Base-by-base conservation (phyloP, 495 filamentous ascomycete genomes). In the Lasiosphaeria hispida region DNA sequence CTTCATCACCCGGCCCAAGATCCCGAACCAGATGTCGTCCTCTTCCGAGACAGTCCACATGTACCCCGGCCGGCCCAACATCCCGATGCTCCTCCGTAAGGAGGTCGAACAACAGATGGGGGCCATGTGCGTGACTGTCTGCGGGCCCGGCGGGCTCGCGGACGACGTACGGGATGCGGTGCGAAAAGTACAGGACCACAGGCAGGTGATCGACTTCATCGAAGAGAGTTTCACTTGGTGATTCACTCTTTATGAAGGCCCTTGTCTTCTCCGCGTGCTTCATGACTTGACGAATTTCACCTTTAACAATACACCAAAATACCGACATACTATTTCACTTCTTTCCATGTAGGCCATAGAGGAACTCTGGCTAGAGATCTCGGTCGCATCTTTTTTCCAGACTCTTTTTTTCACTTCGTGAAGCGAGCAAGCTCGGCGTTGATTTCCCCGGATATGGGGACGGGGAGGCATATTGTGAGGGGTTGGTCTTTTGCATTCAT, bases 211-310 rank as follows among this genome's bases (percentile, higher is more conserved):
- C 15, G 90, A 95, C 64, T 92, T 92, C 63, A 75, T 90, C 37
- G 90, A 97, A 72, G 91, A 97, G 72, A 85, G 83, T 53, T 96
- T 96, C 72, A 88, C 88, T 2, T 97, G 92, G 92, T 97, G 63
- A 65, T 61, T 10, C 23, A 30, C 23, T 30, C 23, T 30, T 30
- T 5, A 30, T 2, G 23, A 30, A 30, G 5, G 23, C 23, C 2
- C 23, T 30, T 30, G 23, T 30, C 23, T 30, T 30, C 23, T 30
- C 23, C 23, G 2, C 23, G 23, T 30, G 23, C 23, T 30, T 30
- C 23, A 30, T 30, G 23, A 30, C 23, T 30, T 30, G 23, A 30
- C 2, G 5, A 30, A 30, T 30, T 30, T 30, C 5, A 2, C 5
- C 23, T 30, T 30, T 5, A 5, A 30, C 5, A 30, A 30, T 30